These are phyloP conservation scores for Meyerozyma athensensis DNA, from an alignment of 1,139 yeast species.

Conservation along the genomic window DNA sequence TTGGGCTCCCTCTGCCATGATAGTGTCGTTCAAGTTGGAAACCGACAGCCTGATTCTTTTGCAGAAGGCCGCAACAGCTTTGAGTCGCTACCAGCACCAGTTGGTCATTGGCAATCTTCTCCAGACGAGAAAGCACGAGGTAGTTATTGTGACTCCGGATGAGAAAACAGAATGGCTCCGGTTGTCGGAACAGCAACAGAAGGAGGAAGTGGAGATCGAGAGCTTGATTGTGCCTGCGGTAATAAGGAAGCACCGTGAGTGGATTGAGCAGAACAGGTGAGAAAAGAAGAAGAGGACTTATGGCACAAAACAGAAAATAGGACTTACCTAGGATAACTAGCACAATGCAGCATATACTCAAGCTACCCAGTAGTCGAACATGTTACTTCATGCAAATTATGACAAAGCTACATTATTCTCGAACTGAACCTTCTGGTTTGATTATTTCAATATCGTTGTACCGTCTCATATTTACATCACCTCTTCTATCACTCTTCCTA, in stretches of 20 bases:
- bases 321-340: not conserved
- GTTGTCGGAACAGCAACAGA: conserved; percentile 37
- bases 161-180: conserved; percentile 45
- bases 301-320: not conserved
- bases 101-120: conserved; percentile 90
- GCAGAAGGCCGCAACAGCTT: conserved; percentile 71
- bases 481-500: too few species aligned
- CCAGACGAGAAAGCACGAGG: conserved; percentile 84
- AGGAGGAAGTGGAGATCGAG: conserved; percentile 56
- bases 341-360: too few species aligned
- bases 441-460: too few species aligned
- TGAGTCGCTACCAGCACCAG: conserved; percentile 84
- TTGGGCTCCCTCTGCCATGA: conserved; percentile 96
- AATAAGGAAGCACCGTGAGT: conserved; percentile 51
- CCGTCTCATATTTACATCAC: too few species aligned
- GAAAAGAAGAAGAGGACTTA: not conserved
- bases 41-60: conserved; percentile 73
- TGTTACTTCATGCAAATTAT: too few species aligned
- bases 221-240: conserved; percentile 74
- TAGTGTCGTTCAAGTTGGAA: conserved; percentile 89
- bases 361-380: too few species aligned
- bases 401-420: too few species aligned
- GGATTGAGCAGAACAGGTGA: conserved; percentile 38
- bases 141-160: conserved; percentile 71
- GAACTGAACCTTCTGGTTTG: too few species aligned